Evolutionary conservation across 805 yeast species (phyloP).

Genomic region (Wickerhamomyces bovis): DNA sequence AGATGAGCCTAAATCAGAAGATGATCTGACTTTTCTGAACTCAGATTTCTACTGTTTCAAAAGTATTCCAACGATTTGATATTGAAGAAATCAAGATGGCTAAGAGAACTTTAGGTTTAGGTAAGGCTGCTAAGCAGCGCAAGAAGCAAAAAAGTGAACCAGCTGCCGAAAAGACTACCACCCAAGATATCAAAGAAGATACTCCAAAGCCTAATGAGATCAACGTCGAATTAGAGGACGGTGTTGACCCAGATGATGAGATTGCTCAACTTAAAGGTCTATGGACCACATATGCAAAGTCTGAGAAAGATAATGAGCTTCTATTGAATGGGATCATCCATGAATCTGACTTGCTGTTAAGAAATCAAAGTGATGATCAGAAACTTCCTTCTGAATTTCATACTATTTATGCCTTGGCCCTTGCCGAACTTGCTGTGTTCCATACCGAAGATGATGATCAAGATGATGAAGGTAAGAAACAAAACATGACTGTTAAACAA

Average conservation of each 20-base stretch:
- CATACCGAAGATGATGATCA: conserved; percentile 36
- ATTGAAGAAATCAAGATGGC: conserved; percentile 38
- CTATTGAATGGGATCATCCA: conserved; percentile 82
- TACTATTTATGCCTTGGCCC: conserved; percentile 66
- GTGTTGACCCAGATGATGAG: conserved; percentile 71
- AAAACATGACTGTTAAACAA: conserved; percentile 36
- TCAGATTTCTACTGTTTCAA: not conserved
- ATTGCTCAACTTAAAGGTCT: conserved; percentile 69
- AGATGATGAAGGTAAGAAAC: conserved; percentile 9
- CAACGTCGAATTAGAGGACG: conserved; percentile 63
- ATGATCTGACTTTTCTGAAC: not conserved
- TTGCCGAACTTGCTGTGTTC: conserved; percentile 58
- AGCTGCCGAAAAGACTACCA: conserved; percentile 4
- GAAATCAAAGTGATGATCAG: conserved; percentile 29
- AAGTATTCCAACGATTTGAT: not conserved
- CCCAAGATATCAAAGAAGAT: conserved; percentile 10
- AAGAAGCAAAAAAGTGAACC: conserved; percentile 31
- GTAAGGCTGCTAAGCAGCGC: conserved; percentile 47
- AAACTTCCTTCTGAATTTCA: conserved; percentile 51
- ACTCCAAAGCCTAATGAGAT: conserved; percentile 35
- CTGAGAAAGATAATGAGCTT: conserved; percentile 56
- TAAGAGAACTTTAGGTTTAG: conserved; percentile 63
- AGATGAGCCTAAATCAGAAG: not conserved
- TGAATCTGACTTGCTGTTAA: conserved; percentile 78
- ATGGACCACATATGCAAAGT: conserved; percentile 55